Conservation (phyloP, 1,139 yeast species). For the Blastobotrys apis region DNA sequence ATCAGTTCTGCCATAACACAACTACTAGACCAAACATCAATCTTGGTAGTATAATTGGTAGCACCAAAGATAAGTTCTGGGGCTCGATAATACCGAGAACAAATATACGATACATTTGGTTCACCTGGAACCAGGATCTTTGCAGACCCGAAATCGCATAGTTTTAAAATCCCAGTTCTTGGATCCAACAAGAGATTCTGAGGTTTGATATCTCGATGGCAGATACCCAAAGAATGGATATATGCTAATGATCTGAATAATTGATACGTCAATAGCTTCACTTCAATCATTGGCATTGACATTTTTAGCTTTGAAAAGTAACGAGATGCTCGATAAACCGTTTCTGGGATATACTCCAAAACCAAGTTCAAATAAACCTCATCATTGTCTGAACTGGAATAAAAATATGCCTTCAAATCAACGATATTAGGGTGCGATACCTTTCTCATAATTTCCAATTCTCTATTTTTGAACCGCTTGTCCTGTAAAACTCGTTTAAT, state of each 20-base stretch:
- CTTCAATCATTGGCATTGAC: slow-evolving; percentile 83
- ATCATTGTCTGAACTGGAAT: slow-evolving; percentile 69
- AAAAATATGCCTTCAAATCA: slow-evolving; percentile 81
- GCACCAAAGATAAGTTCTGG: slow-evolving; percentile 92
- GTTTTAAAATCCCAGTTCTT: slow-evolving; percentile 71
- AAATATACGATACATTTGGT: slow-evolving; percentile 92
- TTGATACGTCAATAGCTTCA: slow-evolving; percentile 87
- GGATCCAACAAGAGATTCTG: slow-evolving; percentile 91
- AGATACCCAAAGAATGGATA: slow-evolving; percentile 84
- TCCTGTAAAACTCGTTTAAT: slow-evolving; percentile 94
- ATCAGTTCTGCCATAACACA: slow-evolving; percentile 97
- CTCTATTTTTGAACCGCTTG: slow-evolving; percentile 92
- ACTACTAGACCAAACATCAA: slow-evolving; percentile 89
- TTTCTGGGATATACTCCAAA: slow-evolving; percentile 90
- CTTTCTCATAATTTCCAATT: slow-evolving; percentile 89
- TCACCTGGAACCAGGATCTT: slow-evolving; percentile 83
- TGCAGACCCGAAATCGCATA: slow-evolving; percentile 99
- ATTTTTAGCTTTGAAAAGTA: slow-evolving; percentile 71
- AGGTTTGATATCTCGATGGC: slow-evolving; percentile 97
- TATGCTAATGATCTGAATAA: slow-evolving; percentile 86
- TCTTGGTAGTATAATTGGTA: slow-evolving; percentile 90
- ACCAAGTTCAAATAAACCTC: slow-evolving; percentile 84
- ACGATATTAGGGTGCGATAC: slow-evolving; percentile 85
- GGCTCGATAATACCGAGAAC: slow-evolving; percentile 94
- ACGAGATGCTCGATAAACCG: slow-evolving; percentile 84